phyloP scores from a whole-genome alignment of 352 stramenopile species.

The Peronospora farinosa region DNA sequence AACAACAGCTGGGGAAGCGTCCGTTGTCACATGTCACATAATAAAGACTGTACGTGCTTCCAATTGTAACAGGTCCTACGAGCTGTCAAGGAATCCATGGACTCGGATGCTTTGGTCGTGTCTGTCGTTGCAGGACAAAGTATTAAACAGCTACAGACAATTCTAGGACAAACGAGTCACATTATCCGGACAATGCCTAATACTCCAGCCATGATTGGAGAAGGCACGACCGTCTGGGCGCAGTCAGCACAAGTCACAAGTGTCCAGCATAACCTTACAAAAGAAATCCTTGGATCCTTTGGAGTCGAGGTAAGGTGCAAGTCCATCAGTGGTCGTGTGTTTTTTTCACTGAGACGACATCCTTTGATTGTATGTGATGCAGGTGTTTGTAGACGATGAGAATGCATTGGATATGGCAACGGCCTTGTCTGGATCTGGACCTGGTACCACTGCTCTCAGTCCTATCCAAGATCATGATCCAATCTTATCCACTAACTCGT shows the following conservation, averaged over 20 bases:
- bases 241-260: constrained; percentile 69
- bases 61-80: constrained; percentile 46
- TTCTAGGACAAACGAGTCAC: constrained; percentile 52
- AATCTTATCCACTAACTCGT: not conserved
- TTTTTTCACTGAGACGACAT: not conserved
- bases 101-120: constrained; percentile 60
- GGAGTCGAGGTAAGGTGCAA: constrained; percentile 65
- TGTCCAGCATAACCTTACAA: constrained; percentile 68
- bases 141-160: constrained; percentile 61
- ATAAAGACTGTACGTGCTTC: too few species aligned
- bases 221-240: constrained; percentile 93
- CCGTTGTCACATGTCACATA: too few species aligned
- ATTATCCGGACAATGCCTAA: constrained; percentile 95
- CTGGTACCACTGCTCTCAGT: constrained; percentile 31
- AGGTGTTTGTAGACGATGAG: constrained; percentile 92
- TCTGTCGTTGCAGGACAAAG: constrained; percentile 82
- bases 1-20: too few species aligned
- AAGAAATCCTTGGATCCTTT: constrained; percentile 85
- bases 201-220: constrained; percentile 91
- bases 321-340: not conserved
- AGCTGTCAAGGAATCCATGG: constrained; percentile 51
- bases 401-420: constrained; percentile 93
- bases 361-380: not conserved
- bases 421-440: constrained; percentile 88
- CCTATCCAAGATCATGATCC: not conserved